Percentiles rank a stretch among this genome's conserved stretches.
These are phyloP conservation scores for Wallacemonas sp. DNA, from an alignment of 208 protist species.

Conservation along the genomic window DNA sequence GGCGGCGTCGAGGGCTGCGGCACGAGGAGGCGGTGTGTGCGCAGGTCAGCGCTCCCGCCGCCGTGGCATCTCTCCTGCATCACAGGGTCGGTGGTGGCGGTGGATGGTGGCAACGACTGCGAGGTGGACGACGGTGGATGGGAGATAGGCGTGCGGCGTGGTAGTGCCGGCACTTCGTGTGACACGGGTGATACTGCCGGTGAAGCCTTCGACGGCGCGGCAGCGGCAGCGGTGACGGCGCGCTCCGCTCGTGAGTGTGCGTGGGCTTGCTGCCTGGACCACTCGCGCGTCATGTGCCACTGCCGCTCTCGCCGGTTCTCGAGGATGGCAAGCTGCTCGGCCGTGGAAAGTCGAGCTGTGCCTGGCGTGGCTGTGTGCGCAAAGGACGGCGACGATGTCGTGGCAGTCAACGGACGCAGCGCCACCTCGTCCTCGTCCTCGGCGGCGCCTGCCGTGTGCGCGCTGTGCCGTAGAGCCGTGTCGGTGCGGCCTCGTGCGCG, in stretches of 20 bases:
- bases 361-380: background rate
- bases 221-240: background rate
- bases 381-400: background rate
- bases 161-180: too few species aligned
- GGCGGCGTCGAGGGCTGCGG: too few species aligned
- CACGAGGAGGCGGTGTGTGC: too few species aligned
- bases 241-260: background rate
- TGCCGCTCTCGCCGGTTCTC: constrained; percentile 49
- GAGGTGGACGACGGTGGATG: too few species aligned
- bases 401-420: too few species aligned
- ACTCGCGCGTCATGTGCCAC: constrained; percentile 19
- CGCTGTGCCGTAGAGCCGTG: background rate
- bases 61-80: too few species aligned
- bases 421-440: too few species aligned
- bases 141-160: too few species aligned
- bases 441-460: background rate
- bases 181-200: too few species aligned
- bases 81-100: too few species aligned
- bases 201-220: background rate
- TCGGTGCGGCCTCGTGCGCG: background rate
- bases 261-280: background rate
- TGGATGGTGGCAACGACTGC: too few species aligned
- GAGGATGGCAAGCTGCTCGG: constrained; percentile 44
- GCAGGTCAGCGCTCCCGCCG: too few species aligned
- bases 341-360: constrained; percentile 19